Base-by-base conservation (phyloP, 2,329 filamentous ascomycete species). In the Aspergillus calidoustus region DNA sequence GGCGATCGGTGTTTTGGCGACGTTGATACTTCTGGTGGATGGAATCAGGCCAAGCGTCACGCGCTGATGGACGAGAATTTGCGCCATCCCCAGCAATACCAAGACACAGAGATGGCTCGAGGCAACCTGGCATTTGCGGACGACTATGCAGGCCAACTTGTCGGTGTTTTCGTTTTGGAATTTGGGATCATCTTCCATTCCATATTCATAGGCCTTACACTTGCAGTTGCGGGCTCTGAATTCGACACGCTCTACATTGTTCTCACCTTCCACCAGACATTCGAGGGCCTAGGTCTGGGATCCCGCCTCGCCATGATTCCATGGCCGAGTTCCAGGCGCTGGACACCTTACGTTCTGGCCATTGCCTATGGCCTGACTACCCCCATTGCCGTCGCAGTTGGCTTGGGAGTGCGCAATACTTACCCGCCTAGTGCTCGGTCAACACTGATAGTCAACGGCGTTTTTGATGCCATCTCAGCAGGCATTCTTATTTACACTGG, bases 401-500 rank as follows among this genome's bases (percentile, higher is more conserved):
- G 94, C 0, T 83, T 98, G 1, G 92, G 91, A 8, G 87, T 95
- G 11, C 85, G 90, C 56, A 75, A 84, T 22, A 84, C 82, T 1
- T 89, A 92, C 66, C 81, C 86, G 5, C 84, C 89, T 0, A 83
- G 83, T 19, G 86, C 85, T 31, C 76, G 79, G 19, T 88, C 83
- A 1, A 89, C 87, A 25, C 83, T 92, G 68, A 86, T 97, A 48
- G 85, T 93, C 69, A 95, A 95, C 70, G 94, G 94, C 25, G 84
- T 97, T 7, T 96, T 97, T 71, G 93, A 97, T 75, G 86, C 91
- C 1, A 91, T 97, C 70, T 92, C 89, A 53, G 91, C 92, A 1
- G 93, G 93, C 30, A 96, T 97, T 63, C 82, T 97, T 62, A 90
- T 98, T 69, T 97, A 97, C 78, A 97, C 93, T 0, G 93, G 92